Evolutionary conservation across 306 rosid species (phyloP).

Genomic region (Trichosanthes cucumerina): DNA sequence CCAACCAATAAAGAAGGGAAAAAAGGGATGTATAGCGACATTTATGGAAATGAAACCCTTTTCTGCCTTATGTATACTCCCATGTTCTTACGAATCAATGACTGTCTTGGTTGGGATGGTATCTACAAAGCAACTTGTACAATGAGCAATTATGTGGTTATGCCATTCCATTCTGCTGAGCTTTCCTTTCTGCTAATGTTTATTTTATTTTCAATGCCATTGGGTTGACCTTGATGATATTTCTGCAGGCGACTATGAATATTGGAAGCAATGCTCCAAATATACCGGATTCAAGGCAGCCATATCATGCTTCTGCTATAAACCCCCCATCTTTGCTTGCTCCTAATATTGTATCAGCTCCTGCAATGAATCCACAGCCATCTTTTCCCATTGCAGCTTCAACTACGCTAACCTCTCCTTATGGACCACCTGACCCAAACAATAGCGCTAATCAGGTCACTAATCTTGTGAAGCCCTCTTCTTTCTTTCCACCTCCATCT

Average conservation of each 20-base stretch:
- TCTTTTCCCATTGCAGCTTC: conserved; percentile 40
- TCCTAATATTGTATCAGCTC: conserved; percentile 38
- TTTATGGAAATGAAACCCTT: not conserved
- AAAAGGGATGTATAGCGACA: not conserved
- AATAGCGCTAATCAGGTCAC: conserved; percentile 29
- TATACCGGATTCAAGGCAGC: conserved; percentile 25
- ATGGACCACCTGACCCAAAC: conserved; percentile 33
- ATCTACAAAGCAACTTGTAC: not conserved
- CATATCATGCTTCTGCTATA: conserved; percentile 27
- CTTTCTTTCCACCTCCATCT: conserved; percentile 46
- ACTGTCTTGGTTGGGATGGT: not conserved
- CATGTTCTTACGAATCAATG: not conserved
- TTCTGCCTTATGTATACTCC: not conserved
- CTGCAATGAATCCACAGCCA: conserved; percentile 42
- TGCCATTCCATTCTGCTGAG: conserved; percentile 1
- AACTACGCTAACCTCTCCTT: conserved; percentile 29
- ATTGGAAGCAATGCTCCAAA: conserved; percentile 26
- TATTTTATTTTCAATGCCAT: not conserved
- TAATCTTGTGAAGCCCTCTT: conserved; percentile 74
- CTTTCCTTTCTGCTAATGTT: not conserved
- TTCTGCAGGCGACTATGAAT: conserved; percentile 54
- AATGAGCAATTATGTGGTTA: not conserved
- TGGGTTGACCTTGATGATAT: conserved; percentile 12
- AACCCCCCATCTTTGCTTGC: conserved; percentile 29
- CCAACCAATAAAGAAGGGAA: not conserved